phyloP scores from a whole-genome alignment of 805 yeast species.

The Sugiyamaella smithiae region DNA sequence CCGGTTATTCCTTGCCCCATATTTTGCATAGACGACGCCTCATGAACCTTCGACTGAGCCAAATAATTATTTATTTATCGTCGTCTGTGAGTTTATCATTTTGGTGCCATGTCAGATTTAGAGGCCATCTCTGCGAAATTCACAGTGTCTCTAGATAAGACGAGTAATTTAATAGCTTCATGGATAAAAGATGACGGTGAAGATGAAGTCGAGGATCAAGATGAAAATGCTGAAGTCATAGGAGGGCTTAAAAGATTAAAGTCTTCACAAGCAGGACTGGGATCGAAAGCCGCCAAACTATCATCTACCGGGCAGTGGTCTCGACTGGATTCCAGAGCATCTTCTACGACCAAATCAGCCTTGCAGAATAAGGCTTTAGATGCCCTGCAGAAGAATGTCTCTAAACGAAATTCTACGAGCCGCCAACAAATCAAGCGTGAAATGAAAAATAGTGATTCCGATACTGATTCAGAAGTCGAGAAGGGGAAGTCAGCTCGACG shows the following conservation, averaged over 20 bases:
- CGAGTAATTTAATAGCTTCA: slow-evolving; percentile 25
- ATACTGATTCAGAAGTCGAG: slow-evolving; percentile 9
- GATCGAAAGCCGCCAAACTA: slow-evolving; percentile 5
- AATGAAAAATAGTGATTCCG: slow-evolving; percentile 4
- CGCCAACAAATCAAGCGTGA: neutral
- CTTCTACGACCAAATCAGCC: slow-evolving; percentile 3
- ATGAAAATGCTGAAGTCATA: slow-evolving; percentile 2
- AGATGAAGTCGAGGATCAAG: slow-evolving; percentile 6
- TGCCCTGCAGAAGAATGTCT: slow-evolving; percentile 5
- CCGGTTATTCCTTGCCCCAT: no score
- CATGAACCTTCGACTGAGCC: no score
- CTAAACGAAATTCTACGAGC: no score
- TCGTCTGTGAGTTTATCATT: no score
- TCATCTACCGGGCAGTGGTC: neutral
- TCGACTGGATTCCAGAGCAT: neutral
- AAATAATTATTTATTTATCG: no score
- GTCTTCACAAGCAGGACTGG: slow-evolving; percentile 17
- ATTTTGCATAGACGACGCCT: no score
- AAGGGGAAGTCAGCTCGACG: slow-evolving; percentile 10
- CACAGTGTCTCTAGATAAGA: slow-evolving; percentile 28
- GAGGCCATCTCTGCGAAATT: slow-evolving; percentile 26
- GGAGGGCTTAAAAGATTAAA: slow-evolving; percentile 5
- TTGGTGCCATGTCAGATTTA: no score
- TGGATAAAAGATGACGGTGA: slow-evolving; percentile 23
- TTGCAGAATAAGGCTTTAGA: slow-evolving; percentile 4